Evolutionary conservation across 306 rosid species (phyloP).

Genomic region (Lathyrus oleraceus): DNA sequence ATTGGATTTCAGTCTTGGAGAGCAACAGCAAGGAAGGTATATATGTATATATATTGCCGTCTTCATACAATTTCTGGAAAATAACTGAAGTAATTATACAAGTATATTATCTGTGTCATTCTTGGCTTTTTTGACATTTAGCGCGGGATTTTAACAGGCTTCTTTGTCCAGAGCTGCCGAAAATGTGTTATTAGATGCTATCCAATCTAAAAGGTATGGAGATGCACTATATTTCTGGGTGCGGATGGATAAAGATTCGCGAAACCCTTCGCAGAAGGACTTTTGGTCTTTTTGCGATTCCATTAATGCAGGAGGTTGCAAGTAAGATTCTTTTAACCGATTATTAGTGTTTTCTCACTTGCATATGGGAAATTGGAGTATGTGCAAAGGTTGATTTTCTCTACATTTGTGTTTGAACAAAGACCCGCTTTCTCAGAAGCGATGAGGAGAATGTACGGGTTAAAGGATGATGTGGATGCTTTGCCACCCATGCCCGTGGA

Average conservation of each 20-base stretch:
- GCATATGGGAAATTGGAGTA: conserved; percentile 13
- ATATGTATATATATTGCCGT: conserved; percentile 26
- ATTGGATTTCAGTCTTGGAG: conserved; percentile 99
- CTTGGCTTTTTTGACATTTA: conserved; percentile 28
- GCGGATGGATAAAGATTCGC: conserved; percentile 73
- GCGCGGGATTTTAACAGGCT: conserved; percentile 57
- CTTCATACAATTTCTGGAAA: neutral
- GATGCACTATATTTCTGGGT: conserved; percentile 96
- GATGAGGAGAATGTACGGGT: conserved; percentile 77
- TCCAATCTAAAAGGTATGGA: conserved; percentile 69
- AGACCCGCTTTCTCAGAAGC: conserved; percentile 86
- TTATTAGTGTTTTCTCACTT: neutral
- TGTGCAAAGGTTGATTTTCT: conserved; percentile 23
- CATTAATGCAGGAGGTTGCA: conserved; percentile 95
- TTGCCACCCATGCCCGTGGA: conserved; percentile 87
- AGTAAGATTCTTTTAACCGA: conserved; percentile 46
- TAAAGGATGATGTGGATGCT: conserved; percentile 48
- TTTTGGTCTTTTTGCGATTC: conserved; percentile 96
- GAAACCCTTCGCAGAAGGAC: conserved; percentile 66
- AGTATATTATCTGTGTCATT: neutral
- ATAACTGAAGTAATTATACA: conserved; percentile 12
- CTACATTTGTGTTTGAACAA: conserved; percentile 27
- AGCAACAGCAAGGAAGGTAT: conserved; percentile 90
- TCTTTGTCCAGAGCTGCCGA: conserved; percentile 77
- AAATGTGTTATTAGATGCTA: conserved; percentile 67